Conservation (phyloP, 306 rosid genomes). For the Quercus glauca region DNA sequence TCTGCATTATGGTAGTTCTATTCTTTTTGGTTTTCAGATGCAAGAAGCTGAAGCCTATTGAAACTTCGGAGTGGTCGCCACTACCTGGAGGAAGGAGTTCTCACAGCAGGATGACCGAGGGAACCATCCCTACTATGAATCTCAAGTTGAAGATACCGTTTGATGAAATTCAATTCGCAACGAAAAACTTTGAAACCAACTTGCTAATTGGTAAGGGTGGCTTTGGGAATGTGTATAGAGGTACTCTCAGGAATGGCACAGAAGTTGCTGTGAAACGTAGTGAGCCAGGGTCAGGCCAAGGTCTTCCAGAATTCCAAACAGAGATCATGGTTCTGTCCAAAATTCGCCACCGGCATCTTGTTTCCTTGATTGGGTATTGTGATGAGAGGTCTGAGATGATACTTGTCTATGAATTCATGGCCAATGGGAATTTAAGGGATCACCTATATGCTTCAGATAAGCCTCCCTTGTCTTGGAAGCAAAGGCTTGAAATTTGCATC, state of each 20-base stretch:
- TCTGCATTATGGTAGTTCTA: conserved; percentile 18
- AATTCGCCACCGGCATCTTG: conserved; percentile 50
- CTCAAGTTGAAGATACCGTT: conserved; percentile 42
- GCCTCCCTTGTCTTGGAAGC: conserved; percentile 49
- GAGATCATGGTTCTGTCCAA: conserved; percentile 48
- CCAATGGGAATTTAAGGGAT: conserved; percentile 49
- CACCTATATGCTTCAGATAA: conserved; percentile 34
- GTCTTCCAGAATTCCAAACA: conserved; percentile 45
- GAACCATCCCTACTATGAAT: conserved; percentile 19
- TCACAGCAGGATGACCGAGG: conserved; percentile 26
- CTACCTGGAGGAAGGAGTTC: conserved; percentile 45
- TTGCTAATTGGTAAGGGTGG: conserved; percentile 45
- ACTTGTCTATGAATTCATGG: conserved; percentile 54
- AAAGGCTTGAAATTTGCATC: conserved; percentile 55
- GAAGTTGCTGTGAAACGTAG: conserved; percentile 54
- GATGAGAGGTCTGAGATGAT: conserved; percentile 57
- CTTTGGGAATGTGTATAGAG: conserved; percentile 51
- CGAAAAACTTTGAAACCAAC: conserved; percentile 36
- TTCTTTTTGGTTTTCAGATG: conserved; percentile 17
- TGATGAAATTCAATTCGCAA: conserved; percentile 34
- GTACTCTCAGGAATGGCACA: conserved; percentile 27
- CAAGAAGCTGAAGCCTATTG: conserved; percentile 17
- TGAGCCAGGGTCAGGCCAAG: conserved; percentile 50
- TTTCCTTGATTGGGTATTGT: conserved; percentile 57
- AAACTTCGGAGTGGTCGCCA: conserved; percentile 35